phyloP scores from a whole-genome alignment of 176 grass and related monocot species.

The Rhipidocladum racemiflorum region DNA sequence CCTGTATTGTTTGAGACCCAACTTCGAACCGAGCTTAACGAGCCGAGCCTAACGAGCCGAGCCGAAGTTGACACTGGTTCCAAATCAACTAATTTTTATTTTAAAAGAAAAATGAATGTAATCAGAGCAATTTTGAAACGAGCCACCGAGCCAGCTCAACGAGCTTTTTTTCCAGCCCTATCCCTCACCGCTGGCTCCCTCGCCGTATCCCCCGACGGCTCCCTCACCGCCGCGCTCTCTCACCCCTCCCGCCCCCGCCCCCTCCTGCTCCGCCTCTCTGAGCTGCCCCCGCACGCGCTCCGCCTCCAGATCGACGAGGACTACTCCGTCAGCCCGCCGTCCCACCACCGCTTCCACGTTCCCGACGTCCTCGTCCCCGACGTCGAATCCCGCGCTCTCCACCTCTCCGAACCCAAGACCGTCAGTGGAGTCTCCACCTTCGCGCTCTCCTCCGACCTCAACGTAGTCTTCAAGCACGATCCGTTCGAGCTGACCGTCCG shows the following conservation, averaged over 20 bases:
- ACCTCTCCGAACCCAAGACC: slow-evolving; percentile 47
- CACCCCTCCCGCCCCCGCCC: slow-evolving; percentile 47
- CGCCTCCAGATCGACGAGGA: slow-evolving; percentile 92
- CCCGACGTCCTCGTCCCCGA: slow-evolving; percentile 79
- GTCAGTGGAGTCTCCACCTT: slow-evolving; percentile 47
- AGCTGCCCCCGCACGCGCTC: slow-evolving; percentile 51
- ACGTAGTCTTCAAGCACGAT: slow-evolving; percentile 63
- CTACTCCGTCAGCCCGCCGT: slow-evolving; percentile 35
- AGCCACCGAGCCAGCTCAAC: too few relatives aligned
- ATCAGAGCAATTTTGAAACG: too few relatives aligned
- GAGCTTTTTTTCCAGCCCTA: too few relatives aligned
- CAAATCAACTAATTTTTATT: too few relatives aligned
- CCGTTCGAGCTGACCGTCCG: slow-evolving; percentile 70
- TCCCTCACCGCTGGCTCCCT: slow-evolving; percentile 52
- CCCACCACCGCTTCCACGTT: slow-evolving; percentile 68
- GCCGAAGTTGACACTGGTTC: too few relatives aligned
- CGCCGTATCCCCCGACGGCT: slow-evolving; percentile 48
- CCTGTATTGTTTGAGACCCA: too few relatives aligned
- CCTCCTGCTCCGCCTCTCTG: slow-evolving; percentile 75
- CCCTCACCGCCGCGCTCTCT: slow-evolving; percentile 55
- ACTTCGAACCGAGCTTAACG: too few relatives aligned
- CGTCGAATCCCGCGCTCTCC: slow-evolving; percentile 54
- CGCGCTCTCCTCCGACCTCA: slow-evolving; percentile 63
- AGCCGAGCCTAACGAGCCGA: too few relatives aligned
- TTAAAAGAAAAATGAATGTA: too few relatives aligned